Evolutionary conservation across 176 grass and related monocot species (phyloP).

Genomic region (Carex parvula): DNA sequence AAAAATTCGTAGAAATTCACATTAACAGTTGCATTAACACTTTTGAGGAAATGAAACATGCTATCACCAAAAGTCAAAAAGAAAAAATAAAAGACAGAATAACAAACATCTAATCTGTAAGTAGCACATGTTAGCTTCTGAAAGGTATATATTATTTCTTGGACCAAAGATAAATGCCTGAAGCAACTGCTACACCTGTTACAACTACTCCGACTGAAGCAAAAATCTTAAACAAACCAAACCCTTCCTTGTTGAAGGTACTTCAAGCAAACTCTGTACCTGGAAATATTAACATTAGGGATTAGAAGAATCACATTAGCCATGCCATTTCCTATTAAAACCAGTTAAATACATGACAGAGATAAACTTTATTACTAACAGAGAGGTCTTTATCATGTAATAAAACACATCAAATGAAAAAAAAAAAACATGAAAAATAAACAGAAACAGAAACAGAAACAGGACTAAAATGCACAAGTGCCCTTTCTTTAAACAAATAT

Average conservation of each 20-base stretch:
- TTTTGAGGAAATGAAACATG: background rate
- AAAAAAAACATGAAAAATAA: background rate
- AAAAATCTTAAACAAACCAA: slow-evolving; percentile 61
- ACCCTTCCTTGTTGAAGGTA: slow-evolving; percentile 45
- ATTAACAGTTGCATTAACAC: background rate
- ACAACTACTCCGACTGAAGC: slow-evolving; percentile 52
- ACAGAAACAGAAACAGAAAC: no score
- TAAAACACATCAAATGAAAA: background rate
- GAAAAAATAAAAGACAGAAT: background rate
- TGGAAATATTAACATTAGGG: slow-evolving; percentile 22
- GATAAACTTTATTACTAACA: background rate
- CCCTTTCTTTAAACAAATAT: background rate
- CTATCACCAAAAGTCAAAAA: background rate
- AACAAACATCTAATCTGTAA: slow-evolving; percentile 3
- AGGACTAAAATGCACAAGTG: background rate
- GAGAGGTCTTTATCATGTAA: background rate
- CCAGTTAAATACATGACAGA: background rate
- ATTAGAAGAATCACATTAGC: no score
- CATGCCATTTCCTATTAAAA: no score
- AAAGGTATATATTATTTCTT: slow-evolving; percentile 48
- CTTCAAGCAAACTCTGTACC: slow-evolving; percentile 56
- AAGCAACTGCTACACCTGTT: slow-evolving; percentile 43
- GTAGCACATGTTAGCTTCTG: background rate
- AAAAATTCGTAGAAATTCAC: no score
- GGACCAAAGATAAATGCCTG: slow-evolving; percentile 59